Evolutionary conservation across 164 flowering plant species (phyloP), one percentile per base, ranked within the genome.

Genomic region (Saururus chinensis): DNA sequence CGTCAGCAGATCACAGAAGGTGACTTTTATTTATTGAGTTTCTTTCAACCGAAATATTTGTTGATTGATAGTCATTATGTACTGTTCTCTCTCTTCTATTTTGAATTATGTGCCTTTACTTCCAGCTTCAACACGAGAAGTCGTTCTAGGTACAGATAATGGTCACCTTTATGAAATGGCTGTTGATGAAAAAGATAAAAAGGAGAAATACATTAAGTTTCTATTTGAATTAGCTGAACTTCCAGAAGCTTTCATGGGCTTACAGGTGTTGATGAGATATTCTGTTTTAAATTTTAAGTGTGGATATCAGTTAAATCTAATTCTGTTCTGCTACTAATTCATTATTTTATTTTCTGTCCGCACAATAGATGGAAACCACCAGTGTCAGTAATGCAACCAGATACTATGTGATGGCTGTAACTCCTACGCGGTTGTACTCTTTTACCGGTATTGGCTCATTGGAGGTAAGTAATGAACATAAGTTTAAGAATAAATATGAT

Each of bases 151-250:
- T 45, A 88, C 96, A 0, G 93, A 88, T 19, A 79, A 79, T 74
- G 99, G 97, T 51, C 97, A 88, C 57, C 90, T 93, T 65, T 76
- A 78, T 79, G 99, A 93, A 74, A 82, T 93, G 57, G 75, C 87
- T 66, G 92, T 90, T 60, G 99, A 93, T 60, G 97, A 90, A 80
- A 93, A 88, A 77, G 99, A 90, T 74, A 93, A 90, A 67, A 93
- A 70, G 74, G 99, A 93, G 80, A 93, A 93, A 73, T 87, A 90
- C 71, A 74, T 93, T 20, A 88, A 87, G 66, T 77, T 81, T 66
- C 72, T 93, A 0, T 93, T 76, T 74, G 95, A 93, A 71, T 72
- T 93, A 37, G 53, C 69, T 20, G 97, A 90, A 71, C 87, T 90
- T 67, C 89, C 92, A n/a, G 99, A 93, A 74, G 91, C 96, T 64